Evolutionary conservation across 805 yeast species (phyloP), one percentile per base, ranked within the genome.

Genomic region (Lachancea thermotolerans): DNA sequence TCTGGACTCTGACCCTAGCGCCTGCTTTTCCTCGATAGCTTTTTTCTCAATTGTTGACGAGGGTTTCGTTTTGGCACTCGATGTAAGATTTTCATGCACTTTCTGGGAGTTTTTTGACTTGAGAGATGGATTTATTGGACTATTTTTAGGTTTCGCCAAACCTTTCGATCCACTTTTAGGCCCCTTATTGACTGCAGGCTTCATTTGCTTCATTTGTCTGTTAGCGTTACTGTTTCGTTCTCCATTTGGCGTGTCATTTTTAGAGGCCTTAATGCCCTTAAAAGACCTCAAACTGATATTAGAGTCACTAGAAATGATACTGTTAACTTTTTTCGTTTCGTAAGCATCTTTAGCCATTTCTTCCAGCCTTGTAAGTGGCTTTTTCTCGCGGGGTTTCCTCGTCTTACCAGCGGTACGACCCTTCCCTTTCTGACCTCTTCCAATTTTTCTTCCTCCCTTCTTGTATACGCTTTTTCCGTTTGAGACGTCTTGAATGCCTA

Each of bases 401-500:
- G 30, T 29, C 40, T 5, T 32, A 16, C 27, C 25, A n/a, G 6
- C 30, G 10, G 25, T 36, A 21, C 28, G 35, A 25, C 31, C 47
- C 25, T 21, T 21, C 38, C 15, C 39, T 44, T 36, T 37, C 16
- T 29, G 25, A 27, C 17, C 17, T 6, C 28, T 68, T 6, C 74
- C 70, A 28, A 57, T 52, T 41, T 69, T 66, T 45, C 72, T 65
- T 4, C 54, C 55, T 16, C 51, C 46, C 54, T 61, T 48, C 65
- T 57, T 16, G 41, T 50, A 42, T 27, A 48, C 39, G 35, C 44
- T 48, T 30, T 42, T 42, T 7, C 48, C 33, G 37, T 44, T 34
- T 2, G 51, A 41, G 12, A 54, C 49, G 39, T 68, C 81, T 50
- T 71, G 73, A 34, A 78, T 67, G 0, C 79, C 80, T 28, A 79